Base-by-base conservation (phyloP, 768 basidiomycete genomes). In the Lactarius deliciosus region DNA sequence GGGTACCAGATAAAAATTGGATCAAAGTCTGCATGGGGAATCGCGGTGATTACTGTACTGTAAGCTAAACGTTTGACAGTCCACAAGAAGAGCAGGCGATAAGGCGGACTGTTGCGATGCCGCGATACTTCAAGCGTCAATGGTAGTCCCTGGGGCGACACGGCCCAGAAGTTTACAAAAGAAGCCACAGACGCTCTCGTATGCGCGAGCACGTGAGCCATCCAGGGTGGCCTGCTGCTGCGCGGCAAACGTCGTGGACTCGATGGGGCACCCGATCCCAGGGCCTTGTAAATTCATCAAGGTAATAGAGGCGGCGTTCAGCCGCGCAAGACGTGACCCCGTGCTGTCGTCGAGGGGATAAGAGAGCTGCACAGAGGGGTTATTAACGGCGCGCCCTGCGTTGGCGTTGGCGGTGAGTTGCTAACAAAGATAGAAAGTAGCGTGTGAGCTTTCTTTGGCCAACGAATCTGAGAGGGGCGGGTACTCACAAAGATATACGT, bases 381-480 rank as follows among this genome's bases (percentile, higher is more conserved):
- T 75, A 65, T 74, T 68, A 15, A 75, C 64, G 3, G 71, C 74
- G n/a, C 68, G 63, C 15, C 74, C 75, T 20, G 72, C 75, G 54
- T 68, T 69, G 50, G 72, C 70, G 61, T 76, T 75, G 30, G 72
- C 72, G 6, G 45, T 47, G 18, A 60, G 63, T 50, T 43, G 53
- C 45, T 43, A 47, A 5, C 22, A 13, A n/a, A 32, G 16, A 11
- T 28, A 13, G 25, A 18, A 8, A 15, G n/a, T n/a, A 16, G 25
- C 34, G 10, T 32, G 57, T 57, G 20, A 57, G 57, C 7, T 25
- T n/a, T 1, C 13, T 40, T n/a, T 20, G 15, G 36, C 11, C 20
- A 25, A 38, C 20, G 73, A 79, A 79, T 20, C 11, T 50, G 11
- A 6, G 79, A 77, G 60, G 79, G n/a, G 36, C 9, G 22, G n/a